Percentiles rank a stretch among this genome's conserved stretches.
phyloP scores from a whole-genome alignment of 441 rosid species.

The Corymbia citriodora region DNA sequence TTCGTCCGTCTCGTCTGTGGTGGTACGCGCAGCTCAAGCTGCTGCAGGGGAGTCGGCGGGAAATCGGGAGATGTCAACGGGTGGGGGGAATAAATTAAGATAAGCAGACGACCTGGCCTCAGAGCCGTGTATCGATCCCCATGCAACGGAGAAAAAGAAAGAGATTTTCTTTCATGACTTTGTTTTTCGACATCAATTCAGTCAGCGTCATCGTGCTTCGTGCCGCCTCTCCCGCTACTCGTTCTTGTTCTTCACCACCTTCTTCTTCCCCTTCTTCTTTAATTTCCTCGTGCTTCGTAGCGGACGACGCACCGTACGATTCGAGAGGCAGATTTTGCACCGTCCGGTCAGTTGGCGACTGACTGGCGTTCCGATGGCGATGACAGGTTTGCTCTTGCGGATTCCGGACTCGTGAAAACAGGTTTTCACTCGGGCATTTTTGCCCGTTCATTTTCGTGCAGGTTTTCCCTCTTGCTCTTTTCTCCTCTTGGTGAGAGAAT shows the following conservation, averaged over 20 bases:
- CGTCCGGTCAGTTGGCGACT: not conserved
- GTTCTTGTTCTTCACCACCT: not conserved
- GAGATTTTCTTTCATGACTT: not conserved
- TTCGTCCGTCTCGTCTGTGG: not conserved
- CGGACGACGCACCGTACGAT: not conserved
- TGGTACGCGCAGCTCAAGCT: not conserved
- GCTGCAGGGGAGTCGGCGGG: not conserved
- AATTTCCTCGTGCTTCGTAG: not conserved
- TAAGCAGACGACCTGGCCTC: not conserved
- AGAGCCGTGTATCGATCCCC: not conserved
- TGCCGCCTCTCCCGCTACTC: not conserved
- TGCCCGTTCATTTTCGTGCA: not conserved
- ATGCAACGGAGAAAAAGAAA: not conserved
- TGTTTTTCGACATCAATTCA: not conserved
- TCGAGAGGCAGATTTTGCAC: not conserved
- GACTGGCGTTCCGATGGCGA: not conserved
- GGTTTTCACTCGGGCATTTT: not conserved
- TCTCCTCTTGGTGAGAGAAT: not conserved
- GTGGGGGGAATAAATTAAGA: not conserved
- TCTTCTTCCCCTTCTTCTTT: not conserved
- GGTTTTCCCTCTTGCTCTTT: not conserved
- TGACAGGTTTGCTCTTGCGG: not conserved
- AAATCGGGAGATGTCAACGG: not conserved
- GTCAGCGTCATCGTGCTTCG: not conserved
- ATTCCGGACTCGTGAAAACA: not conserved